Base-by-base conservation (phyloP, 2,329 filamentous ascomycete species). In the Didymella keratinophila region DNA sequence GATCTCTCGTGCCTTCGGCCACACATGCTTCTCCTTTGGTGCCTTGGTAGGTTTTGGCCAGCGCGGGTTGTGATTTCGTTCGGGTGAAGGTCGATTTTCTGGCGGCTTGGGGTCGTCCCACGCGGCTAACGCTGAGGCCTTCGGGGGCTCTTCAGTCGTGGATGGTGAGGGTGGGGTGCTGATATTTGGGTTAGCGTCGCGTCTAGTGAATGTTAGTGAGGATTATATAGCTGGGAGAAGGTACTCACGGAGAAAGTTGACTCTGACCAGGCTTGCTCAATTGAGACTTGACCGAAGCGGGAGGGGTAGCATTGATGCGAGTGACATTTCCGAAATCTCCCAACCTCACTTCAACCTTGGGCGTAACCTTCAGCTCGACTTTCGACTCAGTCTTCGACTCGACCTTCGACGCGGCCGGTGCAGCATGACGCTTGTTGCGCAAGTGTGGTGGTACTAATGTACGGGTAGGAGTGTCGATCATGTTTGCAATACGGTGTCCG, bases 1-100 rank as follows among this genome's bases (percentile, higher is more conserved):
- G 63, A 76, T 71, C 1, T 76, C 73, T 6, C 64, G 60, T 8
- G 60, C 28, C 53, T 75, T 75, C 2, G 66, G 67, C 73, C 73
- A 76, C 1, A 55, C 46, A 21, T 58, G 30, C 51, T 44, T 63
- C 59, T 43, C 58, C 62, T 55, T 49, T 20, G 61, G 39, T 44
- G 53, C 16, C 18, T 49, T 49, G 20, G 47, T 41, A 11, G 39
- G 36, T 23, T 45, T 52, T n/a, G 61, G 60, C 65, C 64, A 64
- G 20, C 56, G 62, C 12, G 58, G 46, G 30, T 69, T 73, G 34
- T 48, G 72, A 30, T 50, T 37, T 23, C 45, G 57, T 36, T 52
- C 67, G 3, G 45, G 32, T 11, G 41, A 27, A 21, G 41, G 30
- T 28, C 46, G 48, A 11, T 28, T 20, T 12, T 52, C 44, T 7